These are phyloP conservation scores for Harringtonia aguacate DNA, from an alignment of 2,329 filamentous ascomycete species.

Conservation along the genomic window DNA sequence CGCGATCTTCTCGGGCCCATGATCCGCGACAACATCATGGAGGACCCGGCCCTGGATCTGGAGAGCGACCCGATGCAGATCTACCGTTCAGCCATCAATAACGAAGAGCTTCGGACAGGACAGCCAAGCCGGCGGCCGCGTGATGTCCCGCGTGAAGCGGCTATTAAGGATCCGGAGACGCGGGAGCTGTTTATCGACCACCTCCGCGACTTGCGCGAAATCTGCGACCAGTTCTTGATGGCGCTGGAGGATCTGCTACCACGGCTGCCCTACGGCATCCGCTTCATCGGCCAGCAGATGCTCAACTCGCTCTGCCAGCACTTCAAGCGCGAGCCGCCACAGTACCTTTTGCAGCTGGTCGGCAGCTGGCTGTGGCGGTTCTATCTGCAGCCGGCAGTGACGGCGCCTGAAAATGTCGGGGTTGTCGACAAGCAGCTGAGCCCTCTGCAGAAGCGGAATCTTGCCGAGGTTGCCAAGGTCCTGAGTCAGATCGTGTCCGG, in stretches of 20 bases:
- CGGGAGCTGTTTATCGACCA: slow-evolving; percentile 89
- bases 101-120: slow-evolving; percentile 90
- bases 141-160: slow-evolving; percentile 81
- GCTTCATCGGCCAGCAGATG: slow-evolving; percentile 78
- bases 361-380: slow-evolving; percentile 90
- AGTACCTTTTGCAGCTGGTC: slow-evolving; percentile 70
- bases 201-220: slow-evolving; percentile 84
- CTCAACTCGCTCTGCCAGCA: slow-evolving; percentile 67
- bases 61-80: slow-evolving; percentile 98
- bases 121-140: slow-evolving; percentile 68
- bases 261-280: slow-evolving; percentile 85
- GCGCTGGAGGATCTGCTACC: slow-evolving; percentile 73
- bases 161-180: slow-evolving; percentile 93
- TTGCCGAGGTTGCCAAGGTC: slow-evolving; percentile 85
- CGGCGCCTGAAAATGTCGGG: slow-evolving; percentile 85
- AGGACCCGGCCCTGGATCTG: slow-evolving; percentile 80
- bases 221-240: slow-evolving; percentile 81
- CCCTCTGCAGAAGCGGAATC: slow-evolving; percentile 85
- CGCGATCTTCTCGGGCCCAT: slow-evolving; percentile 76
- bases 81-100: slow-evolving; percentile 89
- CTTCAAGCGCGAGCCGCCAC: slow-evolving; percentile 71
- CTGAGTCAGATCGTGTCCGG: slow-evolving; percentile 82
- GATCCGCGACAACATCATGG: slow-evolving; percentile 85
- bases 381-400: slow-evolving; percentile 81
- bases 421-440: slow-evolving; percentile 84